Percentiles rank a stretch among this genome's conserved stretches.
These are phyloP conservation scores for Orbilia brochopaga DNA, from an alignment of 2,329 filamentous ascomycete species.

Conservation along the genomic window DNA sequence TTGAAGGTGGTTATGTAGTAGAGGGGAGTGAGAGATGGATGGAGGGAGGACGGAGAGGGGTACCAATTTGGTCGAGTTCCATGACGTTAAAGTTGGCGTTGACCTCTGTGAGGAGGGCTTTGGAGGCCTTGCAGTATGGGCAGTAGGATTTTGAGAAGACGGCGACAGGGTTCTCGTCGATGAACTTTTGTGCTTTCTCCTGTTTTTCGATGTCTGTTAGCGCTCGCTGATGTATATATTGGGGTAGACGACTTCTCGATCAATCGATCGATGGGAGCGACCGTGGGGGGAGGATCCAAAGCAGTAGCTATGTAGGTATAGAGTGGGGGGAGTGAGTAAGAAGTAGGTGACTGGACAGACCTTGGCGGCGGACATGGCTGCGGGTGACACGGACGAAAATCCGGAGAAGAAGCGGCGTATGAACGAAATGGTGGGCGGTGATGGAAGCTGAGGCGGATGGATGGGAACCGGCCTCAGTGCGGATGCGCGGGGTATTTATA, in stretches of 20 bases:
- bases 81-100: slow-evolving; percentile 75
- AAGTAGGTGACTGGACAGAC: slow-evolving; percentile 10
- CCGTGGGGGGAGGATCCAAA: too few species aligned
- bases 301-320: too few species aligned
- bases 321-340: slow-evolving; percentile 3
- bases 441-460: not conserved
- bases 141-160: slow-evolving; percentile 98
- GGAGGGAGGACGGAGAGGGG: too few species aligned
- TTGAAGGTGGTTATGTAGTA: too few species aligned
- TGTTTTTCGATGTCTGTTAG: too few species aligned
- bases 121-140: slow-evolving; percentile 84
- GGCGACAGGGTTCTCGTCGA: slow-evolving; percentile 60
- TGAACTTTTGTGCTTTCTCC: slow-evolving; percentile 33
- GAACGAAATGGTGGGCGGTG: slow-evolving; percentile 48
- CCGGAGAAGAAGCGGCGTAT: slow-evolving; percentile 36
- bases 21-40: too few species aligned
- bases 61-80: slow-evolving; percentile 86
- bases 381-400: slow-evolving; percentile 28
- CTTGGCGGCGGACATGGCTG: slow-evolving; percentile 35
- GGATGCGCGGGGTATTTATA: not conserved
- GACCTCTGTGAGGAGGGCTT: slow-evolving; percentile 72
- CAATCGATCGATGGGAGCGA: too few species aligned
- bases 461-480: not conserved
- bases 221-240: too few species aligned
- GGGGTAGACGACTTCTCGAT: too few species aligned